These are phyloP conservation scores for Termitomyces sp. DNA, from an alignment of 1,284 basidiomycete genomes.

Conservation along the genomic window DNA sequence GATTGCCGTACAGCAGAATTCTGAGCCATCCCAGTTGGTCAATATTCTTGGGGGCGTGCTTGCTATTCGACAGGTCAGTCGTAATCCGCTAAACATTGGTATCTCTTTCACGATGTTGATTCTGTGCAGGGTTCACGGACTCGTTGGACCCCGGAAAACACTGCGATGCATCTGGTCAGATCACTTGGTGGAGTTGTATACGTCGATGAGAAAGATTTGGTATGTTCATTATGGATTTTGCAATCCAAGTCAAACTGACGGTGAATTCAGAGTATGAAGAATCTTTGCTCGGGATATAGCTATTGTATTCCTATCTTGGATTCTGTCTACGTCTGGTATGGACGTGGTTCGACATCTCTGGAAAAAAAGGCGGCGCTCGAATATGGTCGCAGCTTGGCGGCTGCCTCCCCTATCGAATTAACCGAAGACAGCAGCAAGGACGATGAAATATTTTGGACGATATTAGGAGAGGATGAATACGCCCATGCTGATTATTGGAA, in stretches of 20 bases:
- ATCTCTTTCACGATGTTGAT: conserved; percentile 3
- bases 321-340: conserved; percentile 74
- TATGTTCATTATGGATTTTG: conserved; percentile 28
- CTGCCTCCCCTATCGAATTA: conserved; percentile 45
- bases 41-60: conserved; percentile 60
- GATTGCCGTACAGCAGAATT: conserved; percentile 51
- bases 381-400: conserved; percentile 50
- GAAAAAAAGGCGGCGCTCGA: conserved; percentile 57
- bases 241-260: conserved; percentile 1
- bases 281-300: conserved; percentile 75
- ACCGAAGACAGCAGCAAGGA: conserved; percentile 52
- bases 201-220: conserved; percentile 72
- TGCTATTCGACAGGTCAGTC: conserved; percentile 57
- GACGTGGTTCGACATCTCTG: conserved; percentile 51
- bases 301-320: conserved; percentile 68
- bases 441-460: conserved; percentile 81
- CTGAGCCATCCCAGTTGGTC: conserved; percentile 59
- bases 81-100: not conserved
- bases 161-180: conserved; percentile 71
- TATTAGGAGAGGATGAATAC: conserved; percentile 66
- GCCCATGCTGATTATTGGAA: conserved; percentile 76
- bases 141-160: conserved; percentile 75
- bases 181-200: conserved; percentile 43
- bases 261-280: conserved; percentile 46
- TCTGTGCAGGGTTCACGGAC: conserved; percentile 52